Percentiles rank a stretch among this genome's conserved stretches.
Evolutionary conservation across 768 basidiomycete genomes (phyloP).

Genomic region (Suillus alpinus): DNA sequence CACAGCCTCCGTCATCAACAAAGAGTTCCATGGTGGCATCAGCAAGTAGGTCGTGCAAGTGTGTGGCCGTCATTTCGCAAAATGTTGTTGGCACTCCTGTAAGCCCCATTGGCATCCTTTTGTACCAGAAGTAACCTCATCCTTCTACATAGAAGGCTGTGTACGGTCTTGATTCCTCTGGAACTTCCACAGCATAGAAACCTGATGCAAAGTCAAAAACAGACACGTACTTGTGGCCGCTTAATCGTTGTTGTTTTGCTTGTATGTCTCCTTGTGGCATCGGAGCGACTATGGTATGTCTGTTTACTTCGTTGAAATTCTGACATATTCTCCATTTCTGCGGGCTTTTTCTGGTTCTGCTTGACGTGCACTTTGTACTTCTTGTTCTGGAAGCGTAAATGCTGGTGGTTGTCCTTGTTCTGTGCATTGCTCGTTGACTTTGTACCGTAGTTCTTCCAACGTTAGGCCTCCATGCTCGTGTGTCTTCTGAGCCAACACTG

Average conservation of each 20-base stretch:
- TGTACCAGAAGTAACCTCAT: slow-evolving; percentile 17
- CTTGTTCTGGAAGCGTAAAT: not conserved
- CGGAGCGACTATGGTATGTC: slow-evolving; percentile 12
- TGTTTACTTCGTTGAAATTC: slow-evolving; percentile 21
- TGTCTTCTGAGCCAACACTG: slow-evolving; percentile 36
- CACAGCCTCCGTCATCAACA: slow-evolving; percentile 37
- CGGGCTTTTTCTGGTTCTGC: slow-evolving; percentile 19
- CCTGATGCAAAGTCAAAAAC: slow-evolving; percentile 23
- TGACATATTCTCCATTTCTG: slow-evolving; percentile 36
- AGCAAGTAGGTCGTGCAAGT: slow-evolving; percentile 18
- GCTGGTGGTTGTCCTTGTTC: not conserved
- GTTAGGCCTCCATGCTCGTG: slow-evolving; percentile 29
- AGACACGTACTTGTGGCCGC: slow-evolving; percentile 18
- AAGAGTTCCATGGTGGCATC: slow-evolving; percentile 23
- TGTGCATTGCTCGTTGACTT: slow-evolving; percentile 24
- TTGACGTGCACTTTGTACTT: no score
- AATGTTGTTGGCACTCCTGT: slow-evolving; percentile 22
- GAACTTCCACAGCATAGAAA: slow-evolving; percentile 22
- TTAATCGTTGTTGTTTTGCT: slow-evolving; percentile 14
- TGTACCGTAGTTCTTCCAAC: slow-evolving; percentile 31
- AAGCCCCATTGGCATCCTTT: slow-evolving; percentile 23
- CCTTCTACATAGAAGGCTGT: slow-evolving; percentile 21
- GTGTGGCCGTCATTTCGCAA: not conserved
- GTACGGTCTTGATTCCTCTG: slow-evolving; percentile 14
- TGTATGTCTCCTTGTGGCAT: slow-evolving; percentile 23